phyloP scores from a whole-genome alignment of 768 basidiomycete species.

The Gloeostereum incarnatum region DNA sequence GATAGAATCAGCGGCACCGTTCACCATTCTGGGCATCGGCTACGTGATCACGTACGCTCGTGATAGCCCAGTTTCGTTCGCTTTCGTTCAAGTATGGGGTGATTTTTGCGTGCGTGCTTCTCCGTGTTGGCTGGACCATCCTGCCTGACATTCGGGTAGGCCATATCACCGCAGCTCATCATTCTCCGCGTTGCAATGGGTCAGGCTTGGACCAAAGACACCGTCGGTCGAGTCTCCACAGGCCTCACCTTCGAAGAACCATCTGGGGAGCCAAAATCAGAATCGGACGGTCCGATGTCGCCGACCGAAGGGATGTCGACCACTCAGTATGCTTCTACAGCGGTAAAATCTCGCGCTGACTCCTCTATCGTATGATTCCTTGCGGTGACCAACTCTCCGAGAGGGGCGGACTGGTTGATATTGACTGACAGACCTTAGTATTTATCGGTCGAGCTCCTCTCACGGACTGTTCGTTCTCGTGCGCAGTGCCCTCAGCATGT shows the following conservation, averaged over 20 bases:
- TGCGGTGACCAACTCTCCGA: too few species aligned
- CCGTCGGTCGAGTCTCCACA: slow-evolving; percentile 4
- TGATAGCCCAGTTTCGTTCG: slow-evolving; percentile 20
- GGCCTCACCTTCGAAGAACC: not conserved
- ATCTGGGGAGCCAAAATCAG: not conserved
- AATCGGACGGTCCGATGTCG: not conserved
- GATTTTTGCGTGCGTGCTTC: slow-evolving; percentile 26
- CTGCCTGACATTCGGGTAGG: not conserved
- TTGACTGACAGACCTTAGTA: too few species aligned
- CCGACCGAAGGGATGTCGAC: too few species aligned
- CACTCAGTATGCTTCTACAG: too few species aligned
- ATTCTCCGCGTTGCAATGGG: slow-evolving; percentile 8
- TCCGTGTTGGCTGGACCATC: not conserved
- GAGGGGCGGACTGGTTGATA: too few species aligned
- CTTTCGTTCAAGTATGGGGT: slow-evolving; percentile 30
- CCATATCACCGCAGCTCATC: slow-evolving; percentile 6
- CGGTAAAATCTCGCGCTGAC: too few species aligned
- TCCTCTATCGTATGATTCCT: too few species aligned
- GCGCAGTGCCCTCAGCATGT: too few species aligned
- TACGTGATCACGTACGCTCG: slow-evolving; percentile 28
- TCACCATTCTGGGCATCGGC: slow-evolving; percentile 25
- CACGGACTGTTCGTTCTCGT: too few species aligned
- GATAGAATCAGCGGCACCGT: slow-evolving; percentile 30
- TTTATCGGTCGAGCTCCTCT: too few species aligned
- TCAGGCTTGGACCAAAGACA: slow-evolving; percentile 7